Conservation (phyloP, 2,329 filamentous ascomycete genomes). For the Scopulariopsis brevicaulis region DNA sequence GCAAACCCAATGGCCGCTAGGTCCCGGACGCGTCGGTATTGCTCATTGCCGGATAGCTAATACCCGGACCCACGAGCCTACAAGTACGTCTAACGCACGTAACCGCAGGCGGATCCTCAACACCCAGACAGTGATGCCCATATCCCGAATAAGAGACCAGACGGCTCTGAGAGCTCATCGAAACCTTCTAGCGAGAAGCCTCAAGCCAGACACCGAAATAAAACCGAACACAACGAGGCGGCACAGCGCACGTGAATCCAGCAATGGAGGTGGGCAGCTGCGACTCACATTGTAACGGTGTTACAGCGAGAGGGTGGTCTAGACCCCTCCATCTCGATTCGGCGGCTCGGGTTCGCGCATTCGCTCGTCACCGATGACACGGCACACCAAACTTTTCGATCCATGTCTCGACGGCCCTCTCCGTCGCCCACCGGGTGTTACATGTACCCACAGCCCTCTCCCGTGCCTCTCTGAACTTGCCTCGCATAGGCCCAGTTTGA, state of each 20-base stretch:
- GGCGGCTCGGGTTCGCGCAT: background rate
- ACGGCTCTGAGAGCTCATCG: too few species aligned
- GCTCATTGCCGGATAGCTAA: background rate
- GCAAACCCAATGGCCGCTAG: background rate
- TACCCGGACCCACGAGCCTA: too few species aligned
- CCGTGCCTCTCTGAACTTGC: background rate
- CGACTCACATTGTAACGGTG: too few species aligned
- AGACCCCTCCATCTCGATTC: background rate
- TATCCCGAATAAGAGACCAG: too few species aligned
- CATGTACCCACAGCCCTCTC: background rate
- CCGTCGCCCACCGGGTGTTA: background rate
- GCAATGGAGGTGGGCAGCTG: too few species aligned
- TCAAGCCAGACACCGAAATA: too few species aligned
- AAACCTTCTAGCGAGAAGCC: too few species aligned
- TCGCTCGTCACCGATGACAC: background rate
- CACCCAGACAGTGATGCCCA: too few species aligned
- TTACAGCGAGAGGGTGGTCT: background rate
- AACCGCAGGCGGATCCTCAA: too few species aligned
- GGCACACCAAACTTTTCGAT: background rate
- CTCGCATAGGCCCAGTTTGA: background rate
- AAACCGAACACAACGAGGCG: too few species aligned
- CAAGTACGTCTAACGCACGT: background rate
- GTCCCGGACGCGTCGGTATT: background rate
- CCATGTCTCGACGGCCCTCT: background rate
- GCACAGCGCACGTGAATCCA: too few species aligned